These are phyloP conservation scores for Aureobasidium sp. DNA, from an alignment of 2,329 filamentous ascomycete species.

Conservation along the genomic window DNA sequence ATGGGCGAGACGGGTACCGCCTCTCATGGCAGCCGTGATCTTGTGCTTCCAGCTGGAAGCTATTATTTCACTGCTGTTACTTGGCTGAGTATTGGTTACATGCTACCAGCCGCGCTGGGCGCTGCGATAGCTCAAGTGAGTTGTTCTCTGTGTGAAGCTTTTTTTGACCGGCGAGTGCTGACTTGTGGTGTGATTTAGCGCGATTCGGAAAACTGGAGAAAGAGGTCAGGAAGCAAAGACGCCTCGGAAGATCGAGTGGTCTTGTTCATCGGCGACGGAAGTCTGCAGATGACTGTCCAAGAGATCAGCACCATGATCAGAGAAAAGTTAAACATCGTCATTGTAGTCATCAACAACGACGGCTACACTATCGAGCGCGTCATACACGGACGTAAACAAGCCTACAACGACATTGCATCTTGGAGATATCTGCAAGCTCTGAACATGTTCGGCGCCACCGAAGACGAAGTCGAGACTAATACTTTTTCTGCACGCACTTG, in stretches of 20 bases:
- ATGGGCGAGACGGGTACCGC: conserved; percentile 83
- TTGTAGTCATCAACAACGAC: conserved; percentile 82
- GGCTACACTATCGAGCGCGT: conserved; percentile 85
- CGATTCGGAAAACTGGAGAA: conserved; percentile 24
- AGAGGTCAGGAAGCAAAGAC: not conserved
- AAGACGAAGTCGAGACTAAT: conserved; percentile 13
- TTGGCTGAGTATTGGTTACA: conserved; percentile 61
- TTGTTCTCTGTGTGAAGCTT: conserved; percentile 28
- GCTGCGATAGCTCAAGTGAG: conserved; percentile 49
- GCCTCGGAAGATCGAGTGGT: conserved; percentile 7
- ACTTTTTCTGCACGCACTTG: conserved; percentile 19
- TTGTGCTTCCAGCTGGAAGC: conserved; percentile 66
- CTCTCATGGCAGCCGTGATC: conserved; percentile 84
- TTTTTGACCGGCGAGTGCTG: no score
- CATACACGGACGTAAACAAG: conserved; percentile 61
- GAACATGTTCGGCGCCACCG: conserved; percentile 16
- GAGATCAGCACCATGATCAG: conserved; percentile 79
- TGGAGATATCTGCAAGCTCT: conserved; percentile 18
- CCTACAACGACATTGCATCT: conserved; percentile 43
- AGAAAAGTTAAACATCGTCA: conserved; percentile 65
- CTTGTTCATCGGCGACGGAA: conserved; percentile 28
- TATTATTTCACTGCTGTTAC: conserved; percentile 74
- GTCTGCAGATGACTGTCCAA: conserved; percentile 76
- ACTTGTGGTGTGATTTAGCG: conserved; percentile 43
- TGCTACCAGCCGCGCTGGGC: conserved; percentile 55